Base-by-base conservation (phyloP, 768 basidiomycete genomes). In the Termitomyces sp. region DNA sequence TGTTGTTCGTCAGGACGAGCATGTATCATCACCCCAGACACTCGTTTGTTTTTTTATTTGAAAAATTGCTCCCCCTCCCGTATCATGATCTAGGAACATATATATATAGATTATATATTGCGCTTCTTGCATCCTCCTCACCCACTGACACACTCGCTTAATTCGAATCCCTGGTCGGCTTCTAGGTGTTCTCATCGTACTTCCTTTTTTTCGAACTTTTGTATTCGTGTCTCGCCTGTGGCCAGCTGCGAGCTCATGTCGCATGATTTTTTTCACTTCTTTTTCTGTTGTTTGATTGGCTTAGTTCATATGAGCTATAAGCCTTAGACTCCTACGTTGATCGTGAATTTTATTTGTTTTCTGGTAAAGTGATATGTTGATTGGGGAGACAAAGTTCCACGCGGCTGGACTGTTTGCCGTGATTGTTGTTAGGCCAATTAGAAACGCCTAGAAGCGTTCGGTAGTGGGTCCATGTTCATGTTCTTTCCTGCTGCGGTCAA, bases 1-100 rank as follows among this genome's bases (percentile, higher is more conserved):
- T 64, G 53, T 41, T 64, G 68, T 70, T 73, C 71, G 72, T 70
- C 69, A 65, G 72, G 68, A 71, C 71, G 72, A 72, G 67, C 72
- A 65, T 72, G 72, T 73, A 70, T 55, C 54, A 63, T 23, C 42
- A 47, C 46, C 56, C 11, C 55, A 41, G 23, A 27, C 41, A 49
- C 48, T 19, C 32, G 16, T 5, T 35, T n/a, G n/a, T n/a, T n/a
- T n/a, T n/a, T n/a, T n/a, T n/a, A n/a, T n/a, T n/a, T n/a, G n/a
- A n/a, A n/a, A n/a, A n/a, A n/a, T n/a, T n/a, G n/a, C n/a, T n/a
- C n/a, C 42, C 47, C 41, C 51, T 34, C 46, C 32, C 47, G 16
- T 35, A 52, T 44, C 32, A 53, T 52, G 37, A 50, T n/a, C 27
- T 42, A 48, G 56, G 47, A 46, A 46, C 45, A 35, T n/a, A n/a